phyloP scores from a whole-genome alignment of 2,329 filamentous ascomycete genomes.

The Celoporthe dispersa region DNA sequence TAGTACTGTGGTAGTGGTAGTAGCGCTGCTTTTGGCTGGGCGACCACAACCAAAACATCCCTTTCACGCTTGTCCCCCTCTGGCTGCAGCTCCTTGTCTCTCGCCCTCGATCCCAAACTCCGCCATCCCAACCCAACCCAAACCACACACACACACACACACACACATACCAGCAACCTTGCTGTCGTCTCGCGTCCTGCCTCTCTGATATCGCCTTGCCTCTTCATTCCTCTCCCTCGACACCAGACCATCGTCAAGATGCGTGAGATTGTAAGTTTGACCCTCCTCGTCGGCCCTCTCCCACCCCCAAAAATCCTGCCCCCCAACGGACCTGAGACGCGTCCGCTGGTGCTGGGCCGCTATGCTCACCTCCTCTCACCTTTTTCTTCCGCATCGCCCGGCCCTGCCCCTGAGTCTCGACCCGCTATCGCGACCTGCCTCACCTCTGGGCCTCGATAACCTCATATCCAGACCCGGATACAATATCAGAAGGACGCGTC shows the following conservation, averaged over 20 bases:
- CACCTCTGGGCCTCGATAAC: conserved; percentile 10
- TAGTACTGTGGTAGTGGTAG: no score
- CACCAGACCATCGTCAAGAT: conserved; percentile 54
- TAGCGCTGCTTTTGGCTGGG: conserved; percentile 4
- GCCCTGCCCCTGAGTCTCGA: conserved; percentile 37
- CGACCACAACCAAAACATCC: conserved; percentile 12
- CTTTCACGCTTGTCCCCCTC: conserved; percentile 18
- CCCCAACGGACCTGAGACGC: conserved; percentile 31
- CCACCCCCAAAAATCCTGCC: conserved; percentile 3
- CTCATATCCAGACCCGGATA: conserved; percentile 7
- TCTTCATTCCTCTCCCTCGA: conserved; percentile 13
- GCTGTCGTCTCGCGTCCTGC: conserved; percentile 17
- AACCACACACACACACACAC: background rate
- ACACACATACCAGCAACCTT: conserved; percentile 22
- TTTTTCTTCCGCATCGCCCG: conserved; percentile 23
- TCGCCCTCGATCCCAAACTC: conserved; percentile 21
- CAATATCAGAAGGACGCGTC: conserved; percentile 29
- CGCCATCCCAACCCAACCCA: background rate
- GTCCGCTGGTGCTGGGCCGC: conserved; percentile 29
- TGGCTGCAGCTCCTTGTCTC: conserved; percentile 23
- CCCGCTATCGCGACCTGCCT: conserved; percentile 33
- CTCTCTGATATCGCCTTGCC: conserved; percentile 7
- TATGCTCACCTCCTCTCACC: conserved; percentile 1
- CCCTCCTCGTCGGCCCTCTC: conserved; percentile 14
- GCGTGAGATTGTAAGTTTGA: conserved; percentile 72